A percentile compares a stretch with the other conserved stretches of the same genome.
Conservation (phyloP, 805 yeast genomes). For the Candida sonorensis region DNA sequence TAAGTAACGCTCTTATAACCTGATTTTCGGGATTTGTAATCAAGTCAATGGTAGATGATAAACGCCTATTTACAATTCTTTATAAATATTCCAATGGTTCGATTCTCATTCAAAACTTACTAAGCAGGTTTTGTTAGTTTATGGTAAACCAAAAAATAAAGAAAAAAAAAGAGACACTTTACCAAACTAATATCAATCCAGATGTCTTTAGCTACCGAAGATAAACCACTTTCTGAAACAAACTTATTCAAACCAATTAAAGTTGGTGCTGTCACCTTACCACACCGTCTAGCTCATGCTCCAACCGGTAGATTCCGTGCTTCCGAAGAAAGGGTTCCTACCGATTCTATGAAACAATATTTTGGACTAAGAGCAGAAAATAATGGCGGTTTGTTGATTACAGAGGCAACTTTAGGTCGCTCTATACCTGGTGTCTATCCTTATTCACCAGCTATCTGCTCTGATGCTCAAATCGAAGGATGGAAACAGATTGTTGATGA, state of each 20-base stretch:
- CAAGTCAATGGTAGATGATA: too few relatives aligned
- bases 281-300: constrained; percentile 37
- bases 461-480: constrained; percentile 34
- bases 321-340: constrained; percentile 29
- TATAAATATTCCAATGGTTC: too few relatives aligned
- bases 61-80: too few relatives aligned
- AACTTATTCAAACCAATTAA: constrained; percentile 34
- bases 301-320: constrained; percentile 44
- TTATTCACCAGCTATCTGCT: constrained; percentile 44
- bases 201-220: not conserved
- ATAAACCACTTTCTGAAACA: constrained; percentile 1
- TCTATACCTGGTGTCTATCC: constrained; percentile 34
- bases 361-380: constrained; percentile 45
- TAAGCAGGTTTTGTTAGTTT: too few relatives aligned
- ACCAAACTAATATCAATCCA: not conserved
- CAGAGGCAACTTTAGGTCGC: constrained; percentile 49
- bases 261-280: constrained; percentile 29
- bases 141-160: too few relatives aligned
- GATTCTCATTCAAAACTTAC: too few relatives aligned
- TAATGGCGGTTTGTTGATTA: constrained; percentile 51
- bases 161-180: too few relatives aligned
- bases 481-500: constrained; percentile 42
- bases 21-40: too few relatives aligned
- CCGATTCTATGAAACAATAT: constrained; percentile 39
- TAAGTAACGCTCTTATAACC: too few relatives aligned